Evolutionary conservation across 768 basidiomycete species (phyloP), one percentile per base, ranked within the genome.

Genomic region (Trichaptum fuscoviolaceum): DNA sequence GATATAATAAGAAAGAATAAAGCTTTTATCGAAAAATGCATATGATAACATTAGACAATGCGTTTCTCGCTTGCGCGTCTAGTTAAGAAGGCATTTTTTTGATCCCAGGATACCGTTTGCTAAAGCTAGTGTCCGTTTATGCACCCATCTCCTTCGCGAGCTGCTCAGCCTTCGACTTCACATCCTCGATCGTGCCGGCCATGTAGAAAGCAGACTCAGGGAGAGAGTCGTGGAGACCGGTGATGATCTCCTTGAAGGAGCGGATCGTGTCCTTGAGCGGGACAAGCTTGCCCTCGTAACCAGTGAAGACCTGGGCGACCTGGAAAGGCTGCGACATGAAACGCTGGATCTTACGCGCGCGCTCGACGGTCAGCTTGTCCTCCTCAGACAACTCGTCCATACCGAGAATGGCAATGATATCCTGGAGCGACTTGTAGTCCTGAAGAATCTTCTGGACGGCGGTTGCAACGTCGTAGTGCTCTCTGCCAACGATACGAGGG

Each of bases 281-380:
- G 36, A 99, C 96, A 68, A 99, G 93, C 78, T 91, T 93, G 76
- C 96, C 97, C 84, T 97, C 96, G 75, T 93, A 96, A 84, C 96
- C 96, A 76, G 96, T 99, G 88, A 99, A 98, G 80, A 97, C 95
- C 84, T 98, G 95, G 66, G 96, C 97, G 78, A 98, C 96, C 78
- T 93, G 92, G 95, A 99, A 99, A 70, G 97, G 97, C 83, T 99
- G 96, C 72, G 95, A 98, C 97, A 99, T 99, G 93, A 99, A 98
- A 84, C 95, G 92, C 78, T 94, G 95, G 75, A 98, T 95, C 85
- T 97, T 97, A 79, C 95, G 93, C 69, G 95, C 96, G 80, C 95
- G 95, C 83, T 96, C 93, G 82, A 97, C 95, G 70, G 96, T 98
- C 71, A 99, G 83, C 83, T 99, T 99, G 83, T 99, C 97, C 83